phyloP scores from a whole-genome alignment of 768 basidiomycete species.

The Collybia sordida region DNA sequence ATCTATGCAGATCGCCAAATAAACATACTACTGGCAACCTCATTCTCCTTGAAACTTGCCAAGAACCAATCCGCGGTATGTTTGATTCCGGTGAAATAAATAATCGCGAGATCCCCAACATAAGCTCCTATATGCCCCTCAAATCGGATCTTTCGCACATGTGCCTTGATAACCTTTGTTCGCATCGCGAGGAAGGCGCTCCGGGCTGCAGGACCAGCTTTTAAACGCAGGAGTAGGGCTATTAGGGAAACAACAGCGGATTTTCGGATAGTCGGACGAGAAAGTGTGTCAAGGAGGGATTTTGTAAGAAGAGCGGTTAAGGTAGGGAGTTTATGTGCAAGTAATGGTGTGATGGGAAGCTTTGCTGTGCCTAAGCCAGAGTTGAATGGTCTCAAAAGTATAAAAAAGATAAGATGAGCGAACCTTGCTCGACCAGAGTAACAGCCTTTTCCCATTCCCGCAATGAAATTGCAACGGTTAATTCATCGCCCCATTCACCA shows the following conservation, averaged over 20 bases:
- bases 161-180: slow-evolving; percentile 66
- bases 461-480: slow-evolving; percentile 88
- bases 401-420: not conserved
- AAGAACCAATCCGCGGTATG: slow-evolving; percentile 99
- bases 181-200: slow-evolving; percentile 82
- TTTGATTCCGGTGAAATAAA: slow-evolving; percentile 92
- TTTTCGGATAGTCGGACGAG: slow-evolving; percentile 76
- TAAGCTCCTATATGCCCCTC: slow-evolving; percentile 88
- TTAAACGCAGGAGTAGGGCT: slow-evolving; percentile 69
- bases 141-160: slow-evolving; percentile 85
- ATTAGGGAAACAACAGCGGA: slow-evolving; percentile 70
- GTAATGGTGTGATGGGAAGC: slow-evolving; percentile 50
- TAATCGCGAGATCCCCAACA: slow-evolving; percentile 82
- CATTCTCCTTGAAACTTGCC: slow-evolving; percentile 93
- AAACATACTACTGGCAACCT: slow-evolving; percentile 78
- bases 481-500: slow-evolving; percentile 87
- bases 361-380: slow-evolving; percentile 55
- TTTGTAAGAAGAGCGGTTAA: slow-evolving; percentile 69
- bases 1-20: not conserved
- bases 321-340: slow-evolving; percentile 59
- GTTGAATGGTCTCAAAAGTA: not conserved
- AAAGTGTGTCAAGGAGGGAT: slow-evolving; percentile 72
- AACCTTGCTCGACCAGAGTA: slow-evolving; percentile 81
- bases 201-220: slow-evolving; percentile 76
- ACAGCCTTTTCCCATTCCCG: slow-evolving; percentile 89